Conservation (phyloP, 2,329 filamentous ascomycete genomes). For the Fusarium neocosmosporiellum region DNA sequence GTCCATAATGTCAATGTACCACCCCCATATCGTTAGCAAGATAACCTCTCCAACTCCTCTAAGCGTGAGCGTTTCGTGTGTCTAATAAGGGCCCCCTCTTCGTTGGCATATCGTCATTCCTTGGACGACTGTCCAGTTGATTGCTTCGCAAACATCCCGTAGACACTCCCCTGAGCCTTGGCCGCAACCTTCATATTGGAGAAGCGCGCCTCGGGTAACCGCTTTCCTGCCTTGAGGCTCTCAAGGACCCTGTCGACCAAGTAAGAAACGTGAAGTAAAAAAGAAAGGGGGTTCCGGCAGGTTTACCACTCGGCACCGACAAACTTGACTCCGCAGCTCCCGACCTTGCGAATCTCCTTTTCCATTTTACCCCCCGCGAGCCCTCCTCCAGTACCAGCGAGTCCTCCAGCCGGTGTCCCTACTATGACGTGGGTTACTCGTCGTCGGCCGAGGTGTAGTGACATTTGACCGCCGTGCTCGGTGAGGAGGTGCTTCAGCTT, state of each 20-base stretch:
- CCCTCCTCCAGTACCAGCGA: conserved; percentile 70
- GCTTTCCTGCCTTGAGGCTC: conserved; percentile 79
- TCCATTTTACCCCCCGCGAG: conserved; percentile 83
- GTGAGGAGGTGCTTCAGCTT: conserved; percentile 82
- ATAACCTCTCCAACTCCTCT: not conserved
- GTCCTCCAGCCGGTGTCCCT: conserved; percentile 64
- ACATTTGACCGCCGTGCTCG: conserved; percentile 77
- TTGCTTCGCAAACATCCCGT: conserved; percentile 56
- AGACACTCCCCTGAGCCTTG: conserved; percentile 73
- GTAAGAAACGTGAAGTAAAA: not conserved
- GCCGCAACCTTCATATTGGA: conserved; percentile 70
- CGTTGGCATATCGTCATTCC: not conserved
- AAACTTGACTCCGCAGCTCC: conserved; percentile 79
- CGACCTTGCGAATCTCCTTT: conserved; percentile 76
- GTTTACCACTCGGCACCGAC: conserved; percentile 82
- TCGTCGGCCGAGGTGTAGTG: conserved; percentile 76
- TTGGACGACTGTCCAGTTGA: conserved; percentile 12
- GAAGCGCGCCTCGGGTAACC: conserved; percentile 81
- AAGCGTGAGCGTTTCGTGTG: not conserved
- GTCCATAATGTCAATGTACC: not conserved
- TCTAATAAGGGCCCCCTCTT: not conserved
- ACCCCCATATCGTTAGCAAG: not conserved
- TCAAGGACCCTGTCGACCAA: conserved; percentile 75
- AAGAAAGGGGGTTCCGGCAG: not conserved
- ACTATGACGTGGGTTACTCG: conserved; percentile 89